These are phyloP conservation scores for Mimosa pudica DNA, from an alignment of 306 rosid genomes.

Conservation along the genomic window DNA sequence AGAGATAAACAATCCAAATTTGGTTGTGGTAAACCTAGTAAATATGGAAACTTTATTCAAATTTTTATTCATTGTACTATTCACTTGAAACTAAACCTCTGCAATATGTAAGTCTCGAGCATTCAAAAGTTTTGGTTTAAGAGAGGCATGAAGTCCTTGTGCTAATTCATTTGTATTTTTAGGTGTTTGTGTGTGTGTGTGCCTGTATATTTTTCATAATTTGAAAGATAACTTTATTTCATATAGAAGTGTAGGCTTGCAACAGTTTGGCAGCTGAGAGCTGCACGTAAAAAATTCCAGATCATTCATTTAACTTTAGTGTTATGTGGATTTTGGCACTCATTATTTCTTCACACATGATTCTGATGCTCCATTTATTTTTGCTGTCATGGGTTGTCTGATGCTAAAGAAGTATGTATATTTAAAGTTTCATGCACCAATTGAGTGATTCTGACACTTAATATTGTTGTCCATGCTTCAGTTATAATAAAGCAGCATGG, in stretches of 20 bases:
- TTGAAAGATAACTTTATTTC: background rate
- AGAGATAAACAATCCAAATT: background rate
- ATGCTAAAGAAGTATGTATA: background rate
- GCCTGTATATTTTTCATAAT: background rate
- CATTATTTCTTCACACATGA: background rate
- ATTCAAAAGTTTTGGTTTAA: no score
- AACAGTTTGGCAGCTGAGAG: background rate
- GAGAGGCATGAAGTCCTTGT: no score
- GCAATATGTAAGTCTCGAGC: conserved; percentile 4
- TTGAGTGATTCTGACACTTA: conserved; percentile 29
- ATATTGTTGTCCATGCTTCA: conserved; percentile 47
- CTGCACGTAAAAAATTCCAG: background rate
- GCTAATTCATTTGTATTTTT: background rate
- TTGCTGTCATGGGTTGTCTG: background rate
- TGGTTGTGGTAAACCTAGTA: conserved; percentile 11
- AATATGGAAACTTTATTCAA: background rate
- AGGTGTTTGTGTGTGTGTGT: background rate
- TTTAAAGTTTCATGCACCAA: background rate
- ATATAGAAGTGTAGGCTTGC: background rate
- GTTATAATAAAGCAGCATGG: conserved; percentile 78
- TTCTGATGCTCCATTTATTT: background rate
- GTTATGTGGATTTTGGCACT: background rate
- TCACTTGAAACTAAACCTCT: background rate
- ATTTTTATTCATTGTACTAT: background rate
- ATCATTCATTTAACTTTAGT: background rate